These are phyloP conservation scores for Russula brevipes DNA, from an alignment of 768 basidiomycete species.

Conservation along the genomic window DNA sequence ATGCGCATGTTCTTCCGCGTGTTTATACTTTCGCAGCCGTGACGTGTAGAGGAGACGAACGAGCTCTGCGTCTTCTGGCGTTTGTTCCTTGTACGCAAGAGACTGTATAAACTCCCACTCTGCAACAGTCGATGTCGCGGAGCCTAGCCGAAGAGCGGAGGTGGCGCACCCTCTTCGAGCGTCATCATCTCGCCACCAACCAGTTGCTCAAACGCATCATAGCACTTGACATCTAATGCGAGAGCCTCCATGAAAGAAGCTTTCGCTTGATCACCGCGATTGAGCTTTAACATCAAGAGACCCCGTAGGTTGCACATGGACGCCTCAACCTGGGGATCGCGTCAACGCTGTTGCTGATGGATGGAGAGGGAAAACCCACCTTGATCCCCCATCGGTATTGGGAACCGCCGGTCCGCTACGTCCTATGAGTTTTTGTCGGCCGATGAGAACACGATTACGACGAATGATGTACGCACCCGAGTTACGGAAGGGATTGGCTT, in stretches of 20 bases:
- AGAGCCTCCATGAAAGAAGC: constrained; percentile 95
- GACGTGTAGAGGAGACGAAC: constrained; percentile 90
- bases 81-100: constrained; percentile 77
- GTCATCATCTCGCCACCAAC: constrained; percentile 94
- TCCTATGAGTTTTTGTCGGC: constrained; percentile 33
- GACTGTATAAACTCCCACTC: constrained; percentile 96
- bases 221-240: constrained; percentile 92
- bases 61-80: constrained; percentile 84
- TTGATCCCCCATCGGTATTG: constrained; percentile 90
- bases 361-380: constrained; percentile 37
- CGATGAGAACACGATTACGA: constrained; percentile 17
- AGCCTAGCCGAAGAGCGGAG: constrained; percentile 6
- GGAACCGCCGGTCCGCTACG: constrained; percentile 66
- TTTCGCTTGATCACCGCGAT: constrained; percentile 87
- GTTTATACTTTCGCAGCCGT: constrained; percentile 86
- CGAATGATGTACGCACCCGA: constrained; percentile 42
- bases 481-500: constrained; percentile 81
- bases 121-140: constrained; percentile 31
- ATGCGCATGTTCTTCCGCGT: constrained; percentile 72
- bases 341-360: background rate
- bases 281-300: constrained; percentile 88
- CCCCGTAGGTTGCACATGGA: constrained; percentile 96
- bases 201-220: constrained; percentile 89
- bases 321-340: constrained; percentile 70
- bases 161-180: constrained; percentile 76